Base-by-base conservation (phyloP, 768 basidiomycete species). In the Calocybe gangraenosa region DNA sequence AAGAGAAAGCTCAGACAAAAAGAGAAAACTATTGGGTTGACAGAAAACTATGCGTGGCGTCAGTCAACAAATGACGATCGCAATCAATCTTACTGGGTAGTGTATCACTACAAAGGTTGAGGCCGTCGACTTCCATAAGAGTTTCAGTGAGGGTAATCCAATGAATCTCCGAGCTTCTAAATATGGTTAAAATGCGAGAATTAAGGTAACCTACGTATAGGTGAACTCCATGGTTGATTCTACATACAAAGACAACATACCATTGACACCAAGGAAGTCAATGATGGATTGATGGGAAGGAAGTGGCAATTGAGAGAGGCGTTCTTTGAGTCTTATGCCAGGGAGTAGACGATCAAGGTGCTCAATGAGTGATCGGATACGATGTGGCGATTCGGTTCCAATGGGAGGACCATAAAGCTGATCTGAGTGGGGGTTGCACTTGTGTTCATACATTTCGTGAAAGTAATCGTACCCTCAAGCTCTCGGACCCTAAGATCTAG, bases 1-100 rank as follows among this genome's bases (percentile, higher is more conserved):
- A 40, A 84, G 69, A 2, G 71, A 73, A n/a, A 84, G 69, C 40
- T 74, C 69, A 6, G 64, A 55, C 20, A 84, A 65, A 46, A 64
- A 71, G 7, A 64, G 63, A 56, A 81, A 86, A 51, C 71, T 73
- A 47, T 74, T 69, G 1, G 75, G 71, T 45, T 66, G 69, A 42
- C 65, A 62, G 52, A 84, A 77, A 3, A 71, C 81, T 81, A 44
- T 35, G 40, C 34, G 28, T 15, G 49, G 30, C 22, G 36, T 37
- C 38, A 48, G 52, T 25, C 38, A 46, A 25, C 21, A 49, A 42
- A 35, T 43, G 38, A 46, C 23, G 39, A 19, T 10, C 21, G 14
- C 20, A 15, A 38, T 22, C 7, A 28, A 32, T 33, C 53, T 53
- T 52, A 79, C 78, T 71, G 44, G 65, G 61, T 48, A 76, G 63